Conservation (phyloP, 2,329 filamentous ascomycete species). For the Arthrobotrys entomopaga region DNA sequence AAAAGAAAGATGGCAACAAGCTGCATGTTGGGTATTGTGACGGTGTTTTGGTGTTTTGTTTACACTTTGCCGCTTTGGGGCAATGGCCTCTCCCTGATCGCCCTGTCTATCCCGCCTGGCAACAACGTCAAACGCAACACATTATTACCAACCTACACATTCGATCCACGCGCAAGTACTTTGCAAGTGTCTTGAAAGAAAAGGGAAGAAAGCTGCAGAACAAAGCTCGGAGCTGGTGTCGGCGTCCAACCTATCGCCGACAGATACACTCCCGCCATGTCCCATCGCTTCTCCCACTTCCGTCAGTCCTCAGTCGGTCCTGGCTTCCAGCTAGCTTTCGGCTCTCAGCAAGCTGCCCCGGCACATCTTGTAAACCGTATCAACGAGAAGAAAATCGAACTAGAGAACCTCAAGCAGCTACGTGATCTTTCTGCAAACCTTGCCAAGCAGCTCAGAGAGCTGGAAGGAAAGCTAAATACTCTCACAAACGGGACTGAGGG, state of each 20-base stretch:
- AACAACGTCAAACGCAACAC: slow-evolving; percentile 44
- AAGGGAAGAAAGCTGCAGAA: too few species aligned
- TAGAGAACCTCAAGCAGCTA: slow-evolving; percentile 80
- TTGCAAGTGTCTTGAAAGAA: too few species aligned
- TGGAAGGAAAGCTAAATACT: slow-evolving; percentile 80
- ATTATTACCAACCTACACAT: background rate
- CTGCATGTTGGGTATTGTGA: background rate
- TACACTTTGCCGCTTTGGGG: slow-evolving; percentile 20
- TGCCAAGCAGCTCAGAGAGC: slow-evolving; percentile 81
- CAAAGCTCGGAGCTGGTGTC: background rate
- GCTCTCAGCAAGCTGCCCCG: slow-evolving; percentile 60
- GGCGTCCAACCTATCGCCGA: background rate
- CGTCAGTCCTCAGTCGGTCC: slow-evolving; percentile 69
- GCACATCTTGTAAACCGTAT: slow-evolving; percentile 71
- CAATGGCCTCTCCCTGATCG: background rate
- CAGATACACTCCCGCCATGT: slow-evolving; percentile 62
- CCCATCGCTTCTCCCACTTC: slow-evolving; percentile 72
- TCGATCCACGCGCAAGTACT: background rate
- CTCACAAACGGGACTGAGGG: slow-evolving; percentile 84
- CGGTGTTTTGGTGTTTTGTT: slow-evolving; percentile 42
- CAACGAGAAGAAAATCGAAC: slow-evolving; percentile 84
- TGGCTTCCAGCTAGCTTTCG: slow-evolving; percentile 59
- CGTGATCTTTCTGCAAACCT: slow-evolving; percentile 81
- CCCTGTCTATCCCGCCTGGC: slow-evolving; percentile 4
- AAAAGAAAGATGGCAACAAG: background rate